Conservation (phyloP, 1,284 basidiomycete genomes). For the Ceratobasidium papillatum region DNA sequence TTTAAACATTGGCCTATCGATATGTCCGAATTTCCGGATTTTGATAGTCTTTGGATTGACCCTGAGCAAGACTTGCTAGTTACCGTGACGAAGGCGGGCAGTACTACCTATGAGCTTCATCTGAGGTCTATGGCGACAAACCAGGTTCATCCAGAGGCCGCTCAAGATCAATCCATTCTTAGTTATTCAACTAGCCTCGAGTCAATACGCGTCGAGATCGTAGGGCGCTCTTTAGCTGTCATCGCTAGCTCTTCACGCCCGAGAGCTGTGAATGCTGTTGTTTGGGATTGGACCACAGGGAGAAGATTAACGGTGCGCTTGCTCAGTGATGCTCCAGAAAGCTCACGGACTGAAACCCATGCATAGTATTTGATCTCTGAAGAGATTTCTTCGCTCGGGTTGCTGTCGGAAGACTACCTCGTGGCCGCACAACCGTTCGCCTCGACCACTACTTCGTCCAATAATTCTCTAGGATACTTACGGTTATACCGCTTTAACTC, state of each 20-base stretch:
- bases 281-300: conserved; percentile 30
- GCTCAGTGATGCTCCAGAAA: background rate
- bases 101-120: background rate
- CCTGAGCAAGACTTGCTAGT: conserved; percentile 26
- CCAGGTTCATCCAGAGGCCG: background rate
- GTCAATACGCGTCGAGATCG: background rate
- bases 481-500: background rate
- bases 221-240: background rate
- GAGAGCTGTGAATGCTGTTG: background rate
- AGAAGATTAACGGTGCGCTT: background rate
- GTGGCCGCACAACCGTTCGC: background rate
- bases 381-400: background rate
- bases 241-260: background rate
- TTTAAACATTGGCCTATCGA: background rate
- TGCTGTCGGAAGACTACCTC: conserved; percentile 17
- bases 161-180: background rate
- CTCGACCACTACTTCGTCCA: background rate
- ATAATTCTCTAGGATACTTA: background rate
- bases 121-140: conserved; percentile 14
- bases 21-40: background rate
- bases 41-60: conserved; percentile 8
- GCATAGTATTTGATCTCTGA: background rate
- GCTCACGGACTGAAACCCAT: background rate
- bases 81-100: background rate
- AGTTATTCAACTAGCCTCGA: background rate